These are phyloP conservation scores for Aphanocladium album DNA, from an alignment of 2,329 filamentous ascomycete genomes.

Conservation along the genomic window DNA sequence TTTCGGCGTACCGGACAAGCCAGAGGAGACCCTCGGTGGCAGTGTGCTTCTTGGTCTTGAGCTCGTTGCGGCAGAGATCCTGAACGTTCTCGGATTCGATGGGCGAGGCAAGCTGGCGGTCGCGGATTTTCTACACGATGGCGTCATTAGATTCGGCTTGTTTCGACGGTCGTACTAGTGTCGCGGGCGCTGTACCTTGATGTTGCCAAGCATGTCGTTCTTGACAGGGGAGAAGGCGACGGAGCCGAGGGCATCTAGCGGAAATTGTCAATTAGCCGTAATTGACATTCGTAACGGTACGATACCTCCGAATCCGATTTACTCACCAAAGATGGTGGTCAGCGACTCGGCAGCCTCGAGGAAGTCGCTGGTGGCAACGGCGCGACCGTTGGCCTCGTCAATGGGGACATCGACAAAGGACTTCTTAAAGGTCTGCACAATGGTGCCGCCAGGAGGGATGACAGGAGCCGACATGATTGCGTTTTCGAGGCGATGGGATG, in stretches of 20 bases:
- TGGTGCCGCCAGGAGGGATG: slow-evolving; percentile 64
- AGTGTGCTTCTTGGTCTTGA: slow-evolving; percentile 81
- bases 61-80: slow-evolving; percentile 77
- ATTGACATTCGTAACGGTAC: too few species aligned
- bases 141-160: background rate
- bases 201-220: slow-evolving; percentile 83
- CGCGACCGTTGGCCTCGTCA: slow-evolving; percentile 67
- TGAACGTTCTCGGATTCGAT: slow-evolving; percentile 79
- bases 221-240: slow-evolving; percentile 88
- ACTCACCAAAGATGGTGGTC: slow-evolving; percentile 75
- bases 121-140: slow-evolving; percentile 71
- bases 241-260: slow-evolving; percentile 55
- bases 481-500: too few species aligned
- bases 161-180: background rate
- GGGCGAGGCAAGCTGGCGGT: slow-evolving; percentile 73
- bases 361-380: slow-evolving; percentile 78
- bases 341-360: slow-evolving; percentile 86
- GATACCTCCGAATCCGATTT: too few species aligned
- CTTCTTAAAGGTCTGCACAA: slow-evolving; percentile 78
- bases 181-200: slow-evolving; percentile 59
- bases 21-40: slow-evolving; percentile 89
- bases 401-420: slow-evolving; percentile 82
- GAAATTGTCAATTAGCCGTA: background rate
- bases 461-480: slow-evolving; percentile 47
- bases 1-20: slow-evolving; percentile 65